Percentiles rank a stretch among this genome's conserved stretches.
phyloP scores from a whole-genome alignment of 352 stramenopile species.

The Phytophthora citricola region DNA sequence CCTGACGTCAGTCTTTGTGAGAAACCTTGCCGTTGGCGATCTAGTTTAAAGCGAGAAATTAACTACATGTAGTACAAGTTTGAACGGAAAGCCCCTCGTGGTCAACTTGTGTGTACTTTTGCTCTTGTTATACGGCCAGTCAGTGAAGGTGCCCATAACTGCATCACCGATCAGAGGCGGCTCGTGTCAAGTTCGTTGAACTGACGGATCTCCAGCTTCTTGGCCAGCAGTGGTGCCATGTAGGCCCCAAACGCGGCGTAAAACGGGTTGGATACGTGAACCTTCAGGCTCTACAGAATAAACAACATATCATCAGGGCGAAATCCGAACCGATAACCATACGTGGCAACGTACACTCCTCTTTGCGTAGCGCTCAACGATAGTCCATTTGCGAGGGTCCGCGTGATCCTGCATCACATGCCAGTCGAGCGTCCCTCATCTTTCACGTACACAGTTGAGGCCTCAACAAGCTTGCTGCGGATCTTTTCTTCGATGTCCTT shows the following conservation, averaged over 20 bases:
- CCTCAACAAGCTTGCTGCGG: slow-evolving; percentile 32
- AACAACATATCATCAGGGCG: not conserved
- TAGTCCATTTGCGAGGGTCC: slow-evolving; percentile 34
- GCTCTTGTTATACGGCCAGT: no score
- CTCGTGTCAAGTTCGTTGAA: slow-evolving; percentile 36
- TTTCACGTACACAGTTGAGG: slow-evolving; percentile 33
- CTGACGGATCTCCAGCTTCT: slow-evolving; percentile 29
- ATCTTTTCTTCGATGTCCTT: slow-evolving; percentile 38
- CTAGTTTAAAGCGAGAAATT: no score
- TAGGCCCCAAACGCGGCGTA: slow-evolving; percentile 31
- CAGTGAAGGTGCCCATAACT: no score
- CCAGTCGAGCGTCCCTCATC: slow-evolving; percentile 26
- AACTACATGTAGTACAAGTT: no score
- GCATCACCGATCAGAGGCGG: slow-evolving; percentile 11
- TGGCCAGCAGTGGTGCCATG: slow-evolving; percentile 25
- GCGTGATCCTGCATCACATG: slow-evolving; percentile 38
- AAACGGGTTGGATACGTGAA: slow-evolving; percentile 35
- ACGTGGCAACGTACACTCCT: slow-evolving; percentile 18
- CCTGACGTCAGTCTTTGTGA: no score
- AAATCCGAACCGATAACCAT: not conserved
- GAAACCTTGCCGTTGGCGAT: no score
- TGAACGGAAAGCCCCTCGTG: no score
- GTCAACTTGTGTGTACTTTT: no score
- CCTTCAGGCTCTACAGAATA: slow-evolving; percentile 26
- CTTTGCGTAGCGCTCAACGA: slow-evolving; percentile 35